Percentiles rank a stretch among this genome's conserved stretches.
Conservation (phyloP, 768 basidiomycete species). For the Amanita brunnescens region DNA sequence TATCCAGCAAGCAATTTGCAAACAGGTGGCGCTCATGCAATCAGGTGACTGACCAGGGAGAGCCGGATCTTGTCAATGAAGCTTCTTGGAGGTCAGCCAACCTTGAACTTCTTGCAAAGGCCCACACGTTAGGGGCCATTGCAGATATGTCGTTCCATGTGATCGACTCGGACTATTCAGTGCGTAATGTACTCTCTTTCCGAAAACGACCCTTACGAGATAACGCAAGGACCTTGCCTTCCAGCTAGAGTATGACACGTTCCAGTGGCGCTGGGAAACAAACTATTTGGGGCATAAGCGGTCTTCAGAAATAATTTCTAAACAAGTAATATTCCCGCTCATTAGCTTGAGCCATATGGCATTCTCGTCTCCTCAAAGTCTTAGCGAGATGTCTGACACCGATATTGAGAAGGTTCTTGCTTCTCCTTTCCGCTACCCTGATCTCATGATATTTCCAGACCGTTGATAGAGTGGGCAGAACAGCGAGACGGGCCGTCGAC, state of each 20-base stretch:
- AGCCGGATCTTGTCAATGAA: conserved; percentile 34
- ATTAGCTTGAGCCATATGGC: conserved; percentile 64
- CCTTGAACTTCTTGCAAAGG: conserved; percentile 46
- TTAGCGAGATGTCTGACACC: conserved; percentile 43
- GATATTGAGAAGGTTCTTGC: conserved; percentile 61
- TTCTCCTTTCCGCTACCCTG: neutral
- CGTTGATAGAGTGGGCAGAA: conserved; percentile 61
- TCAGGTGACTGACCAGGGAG: conserved; percentile 20
- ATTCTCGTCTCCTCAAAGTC: conserved; percentile 50
- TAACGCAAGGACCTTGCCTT: conserved; percentile 54
- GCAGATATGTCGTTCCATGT: conserved; percentile 49
- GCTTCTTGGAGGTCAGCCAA: conserved; percentile 51
- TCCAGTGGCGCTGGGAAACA: conserved; percentile 79
- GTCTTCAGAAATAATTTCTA: conserved; percentile 69
- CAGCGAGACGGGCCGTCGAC: conserved; percentile 57
- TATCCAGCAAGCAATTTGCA: conserved; percentile 49
- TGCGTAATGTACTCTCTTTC: conserved; percentile 22
- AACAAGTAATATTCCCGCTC: conserved; percentile 68
- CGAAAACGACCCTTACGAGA: neutral
- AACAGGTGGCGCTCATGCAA: conserved; percentile 68
- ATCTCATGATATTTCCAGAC: conserved; percentile 30
- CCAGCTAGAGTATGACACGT: conserved; percentile 45
- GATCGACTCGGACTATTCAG: conserved; percentile 52
- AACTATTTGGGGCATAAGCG: conserved; percentile 51
- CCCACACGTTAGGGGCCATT: conserved; percentile 57